These are phyloP conservation scores for Lycium ferocissimum DNA, from an alignment of 257 asterid genomes.

Conservation along the genomic window DNA sequence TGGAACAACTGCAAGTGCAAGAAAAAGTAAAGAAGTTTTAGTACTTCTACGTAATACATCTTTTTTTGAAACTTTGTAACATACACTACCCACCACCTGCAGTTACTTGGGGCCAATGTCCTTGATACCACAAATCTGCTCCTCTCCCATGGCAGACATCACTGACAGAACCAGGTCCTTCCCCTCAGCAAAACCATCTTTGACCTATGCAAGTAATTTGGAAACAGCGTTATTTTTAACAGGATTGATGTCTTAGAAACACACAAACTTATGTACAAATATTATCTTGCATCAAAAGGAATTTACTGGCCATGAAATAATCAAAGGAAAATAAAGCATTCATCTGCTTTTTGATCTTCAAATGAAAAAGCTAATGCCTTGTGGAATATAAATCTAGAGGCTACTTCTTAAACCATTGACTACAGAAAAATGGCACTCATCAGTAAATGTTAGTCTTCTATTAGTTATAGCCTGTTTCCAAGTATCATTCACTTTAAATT, in stretches of 20 bases:
- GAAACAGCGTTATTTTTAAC: background rate
- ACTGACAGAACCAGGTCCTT: slow-evolving; percentile 47
- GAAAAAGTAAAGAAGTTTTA: background rate
- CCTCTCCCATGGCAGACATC: slow-evolving; percentile 49
- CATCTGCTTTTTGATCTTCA: background rate
- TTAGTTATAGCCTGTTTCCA: background rate
- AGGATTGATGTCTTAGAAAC: background rate
- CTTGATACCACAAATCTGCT: slow-evolving; percentile 48
- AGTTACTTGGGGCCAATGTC: slow-evolving; percentile 48
- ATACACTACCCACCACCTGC: background rate
- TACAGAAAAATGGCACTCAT: background rate
- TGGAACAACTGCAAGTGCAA: background rate
- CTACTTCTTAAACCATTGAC: background rate
- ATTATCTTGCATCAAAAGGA: background rate
- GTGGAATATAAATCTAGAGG: background rate
- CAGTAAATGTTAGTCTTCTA: background rate
- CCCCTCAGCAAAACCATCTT: slow-evolving; percentile 46
- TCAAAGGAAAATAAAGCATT: background rate
- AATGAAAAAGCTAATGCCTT: background rate
- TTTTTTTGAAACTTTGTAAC: background rate
- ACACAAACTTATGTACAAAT: background rate
- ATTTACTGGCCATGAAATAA: background rate
- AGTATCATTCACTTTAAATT: background rate
- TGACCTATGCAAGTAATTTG: background rate
- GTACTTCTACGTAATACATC: background rate